Evolutionary conservation across 352 stramenopile genomes (phyloP), one percentile per base, ranked within the genome.

Genomic region (Globisporangium nunn): DNA sequence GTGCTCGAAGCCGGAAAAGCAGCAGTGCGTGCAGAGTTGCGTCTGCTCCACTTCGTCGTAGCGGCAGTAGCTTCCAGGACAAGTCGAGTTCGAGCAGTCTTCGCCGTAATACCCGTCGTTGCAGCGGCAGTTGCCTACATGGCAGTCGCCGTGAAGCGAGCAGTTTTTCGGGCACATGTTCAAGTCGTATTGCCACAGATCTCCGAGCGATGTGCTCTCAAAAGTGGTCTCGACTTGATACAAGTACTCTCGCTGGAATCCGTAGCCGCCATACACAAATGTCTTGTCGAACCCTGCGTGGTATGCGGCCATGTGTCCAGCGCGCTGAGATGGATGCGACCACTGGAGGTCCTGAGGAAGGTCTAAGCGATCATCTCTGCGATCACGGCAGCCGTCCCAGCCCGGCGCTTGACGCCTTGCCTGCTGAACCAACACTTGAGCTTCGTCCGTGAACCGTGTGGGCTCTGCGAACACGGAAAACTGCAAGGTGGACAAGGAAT

Each of bases 51-150:
- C 74, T 30, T 96, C 81, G 59, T 98, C 80, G 68, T 98, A 98
- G 30, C 78, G 68, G 61, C 96, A 99, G 33, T 89, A 97, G 40
- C 88, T 95, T 2, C 96, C 96, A 0, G 96, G 93, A 60, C 96
- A 98, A 6, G 89, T 75, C 18, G 81, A 85, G 64, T 99, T 99
- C 10, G 87, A 98, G 67, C 96, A 99, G 66, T 98, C 96, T 2
- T 88, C 61, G n/a, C 96, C 96, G 62, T 97, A 98, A 67, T 96
- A 99, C 14, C 96, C 96, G 52, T 95, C 85, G 59, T 97, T 58
- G 64, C 95, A 98, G n/a, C 80, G 73, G 55, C 94, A 98, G 54
- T 90, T 96, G 7, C 96, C 96, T 59, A 88, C 94, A 35, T 74
- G 74, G 66, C 96, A 99, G 1, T 85, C 64, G 18, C 96, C 96